Conservation (phyloP, 2,329 filamentous ascomycete genomes). For the Trichophyton mentagrophytes region DNA sequence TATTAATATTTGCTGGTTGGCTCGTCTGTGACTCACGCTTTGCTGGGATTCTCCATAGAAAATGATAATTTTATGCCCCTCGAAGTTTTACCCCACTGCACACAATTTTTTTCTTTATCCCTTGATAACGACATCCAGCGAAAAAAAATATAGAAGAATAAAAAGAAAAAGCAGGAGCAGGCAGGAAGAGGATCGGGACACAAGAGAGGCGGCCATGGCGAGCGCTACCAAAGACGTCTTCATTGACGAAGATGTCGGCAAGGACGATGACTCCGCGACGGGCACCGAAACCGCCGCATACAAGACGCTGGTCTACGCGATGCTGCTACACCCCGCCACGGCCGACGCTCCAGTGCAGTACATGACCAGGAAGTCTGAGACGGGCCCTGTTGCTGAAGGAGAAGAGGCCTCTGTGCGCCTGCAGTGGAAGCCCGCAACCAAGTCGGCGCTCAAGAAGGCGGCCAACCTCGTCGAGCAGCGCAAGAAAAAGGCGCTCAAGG, state of each 20-base stretch:
- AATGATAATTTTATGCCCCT: not conserved
- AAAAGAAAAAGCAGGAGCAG: conserved; percentile 11
- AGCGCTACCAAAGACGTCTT: conserved; percentile 42
- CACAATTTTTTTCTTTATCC: not conserved
- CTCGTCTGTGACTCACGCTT: too few relatives aligned
- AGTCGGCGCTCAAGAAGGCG: conserved; percentile 76
- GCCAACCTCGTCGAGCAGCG: conserved; percentile 59
- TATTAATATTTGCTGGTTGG: too few relatives aligned
- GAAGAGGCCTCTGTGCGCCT: conserved; percentile 52
- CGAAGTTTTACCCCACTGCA: conserved; percentile 1
- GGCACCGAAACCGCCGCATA: conserved; percentile 64
- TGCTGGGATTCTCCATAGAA: not conserved
- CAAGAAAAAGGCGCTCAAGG: conserved; percentile 75
- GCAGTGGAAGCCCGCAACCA: conserved; percentile 70
- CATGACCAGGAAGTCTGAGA: conserved; percentile 54
- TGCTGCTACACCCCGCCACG: conserved; percentile 53
- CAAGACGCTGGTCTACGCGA: conserved; percentile 68
- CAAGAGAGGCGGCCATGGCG: conserved; percentile 5
- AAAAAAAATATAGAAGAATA: conserved; percentile 14
- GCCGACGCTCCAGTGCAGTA: conserved; percentile 47
- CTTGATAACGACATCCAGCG: too few relatives aligned
- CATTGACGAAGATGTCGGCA: conserved; percentile 68
- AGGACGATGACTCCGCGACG: conserved; percentile 52
- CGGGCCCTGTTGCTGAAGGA: conserved; percentile 46
- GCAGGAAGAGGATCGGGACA: conserved; percentile 11